These are phyloP conservation scores for Arthroderma sp. DNA, from an alignment of 2,329 filamentous ascomycete species.

Conservation along the genomic window DNA sequence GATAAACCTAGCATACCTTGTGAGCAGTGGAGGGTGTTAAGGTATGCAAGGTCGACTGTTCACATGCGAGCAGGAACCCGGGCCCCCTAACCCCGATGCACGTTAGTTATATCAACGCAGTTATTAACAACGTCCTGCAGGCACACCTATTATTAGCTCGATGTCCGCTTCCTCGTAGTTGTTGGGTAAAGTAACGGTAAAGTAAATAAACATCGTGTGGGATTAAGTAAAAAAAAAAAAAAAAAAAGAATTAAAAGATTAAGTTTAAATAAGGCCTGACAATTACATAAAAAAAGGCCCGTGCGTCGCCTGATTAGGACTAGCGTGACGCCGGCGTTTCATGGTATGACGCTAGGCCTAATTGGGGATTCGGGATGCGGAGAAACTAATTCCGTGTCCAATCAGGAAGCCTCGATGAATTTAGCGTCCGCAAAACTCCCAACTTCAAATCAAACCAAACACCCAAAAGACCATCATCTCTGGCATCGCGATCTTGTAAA, in stretches of 20 bases:
- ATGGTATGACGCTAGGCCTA: not conserved
- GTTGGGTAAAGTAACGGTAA: not conserved
- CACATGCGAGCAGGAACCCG: not conserved
- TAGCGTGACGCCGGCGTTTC: not conserved
- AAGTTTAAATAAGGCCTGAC: not conserved
- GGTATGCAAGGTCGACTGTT: not conserved
- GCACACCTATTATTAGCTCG: slow-evolving; percentile 1
- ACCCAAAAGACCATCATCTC: not conserved
- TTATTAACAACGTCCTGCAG: slow-evolving; percentile 1
- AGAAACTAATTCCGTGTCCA: not conserved
- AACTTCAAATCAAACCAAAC: slow-evolving; percentile 3
- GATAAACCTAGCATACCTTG: slow-evolving; percentile 2
- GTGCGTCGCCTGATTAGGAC: not conserved
- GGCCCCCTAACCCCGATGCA: not conserved
- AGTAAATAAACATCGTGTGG: not conserved
- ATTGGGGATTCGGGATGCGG: not conserved
- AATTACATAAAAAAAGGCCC: not conserved
- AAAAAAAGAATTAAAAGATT: not conserved
- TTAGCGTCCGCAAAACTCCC: not conserved
- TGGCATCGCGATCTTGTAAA: slow-evolving; percentile 2
- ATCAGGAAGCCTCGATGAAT: not conserved
- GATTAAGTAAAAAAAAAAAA: not conserved
- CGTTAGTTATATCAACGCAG: not conserved
- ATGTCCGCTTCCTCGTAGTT: not conserved
- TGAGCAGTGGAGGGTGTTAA: not conserved